Base-by-base conservation (phyloP, 192 early-diverging fungal species). In the Linnemannia zychae region DNA sequence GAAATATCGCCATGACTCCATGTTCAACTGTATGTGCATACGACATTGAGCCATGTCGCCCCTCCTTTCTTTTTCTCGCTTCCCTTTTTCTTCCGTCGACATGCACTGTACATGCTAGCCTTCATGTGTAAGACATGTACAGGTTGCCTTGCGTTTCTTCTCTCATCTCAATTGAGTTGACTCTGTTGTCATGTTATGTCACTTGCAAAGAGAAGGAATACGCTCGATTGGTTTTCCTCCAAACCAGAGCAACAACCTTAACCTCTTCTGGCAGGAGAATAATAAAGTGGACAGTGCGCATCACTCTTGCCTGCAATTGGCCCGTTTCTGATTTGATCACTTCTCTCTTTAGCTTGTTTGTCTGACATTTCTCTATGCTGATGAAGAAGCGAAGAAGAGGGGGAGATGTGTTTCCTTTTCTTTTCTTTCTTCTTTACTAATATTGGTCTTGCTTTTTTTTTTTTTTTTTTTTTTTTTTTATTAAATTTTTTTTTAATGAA, bases 271-370 rank as follows among this genome's bases (percentile, higher is more conserved):
- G 40, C 40, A 44, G 53, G 6, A 24, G 53, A 60, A 60, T 24
- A 60, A 24, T 28, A 63, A 20, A 67, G 74, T 76, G 74, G 65
- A 67, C 65, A 67, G 65, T 76, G 74, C 72, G 72, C 37, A 40
- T 68, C 69, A 71, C 40, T n/a, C 40, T 24, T 33, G 28, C 11
- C 57, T 63, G 57, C 57, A 28, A 63, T 63, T 63, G 57, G 57
- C 57, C 28, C 7, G 28, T 3, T 31, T 13, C 3, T 44, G n/a
- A 44, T 44, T 31, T 24, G 12, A 63, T 63, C 57, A 63, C 57
- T n/a, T n/a, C n/a, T 44, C 40, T 44, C 4, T 44, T 12, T n/a
- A 63, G 24, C 57, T 63, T 63, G 0, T 69, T 38, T 69, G 38
- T 36, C 33, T 69, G 67, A 69, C 38, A 44, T 44, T 44, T 44